phyloP scores from a whole-genome alignment of 805 yeast genomes.

The Saccharomycodes ludwigii region DNA sequence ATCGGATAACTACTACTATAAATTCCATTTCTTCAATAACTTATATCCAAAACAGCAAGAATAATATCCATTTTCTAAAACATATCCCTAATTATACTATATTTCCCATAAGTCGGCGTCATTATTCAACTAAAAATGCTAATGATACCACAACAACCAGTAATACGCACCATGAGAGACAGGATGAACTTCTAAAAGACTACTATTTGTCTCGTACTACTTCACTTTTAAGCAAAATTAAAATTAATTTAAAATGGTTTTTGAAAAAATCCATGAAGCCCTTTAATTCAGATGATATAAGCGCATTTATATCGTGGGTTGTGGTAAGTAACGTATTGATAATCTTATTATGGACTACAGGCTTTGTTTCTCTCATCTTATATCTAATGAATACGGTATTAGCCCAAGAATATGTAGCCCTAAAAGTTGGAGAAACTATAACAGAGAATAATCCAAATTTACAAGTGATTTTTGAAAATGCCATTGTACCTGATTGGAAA shows the following conservation, averaged over 20 bases:
- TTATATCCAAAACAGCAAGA: too few species aligned
- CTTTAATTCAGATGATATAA: constrained; percentile 81
- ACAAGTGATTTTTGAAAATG: constrained; percentile 81
- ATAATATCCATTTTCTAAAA: too few species aligned
- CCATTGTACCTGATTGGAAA: constrained; percentile 89
- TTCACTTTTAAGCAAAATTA: constrained; percentile 27
- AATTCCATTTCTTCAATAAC: too few species aligned
- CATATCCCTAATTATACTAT: too few species aligned
- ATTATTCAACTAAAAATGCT: too few species aligned
- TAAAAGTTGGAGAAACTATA: constrained; percentile 66
- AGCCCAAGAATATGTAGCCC: constrained; percentile 68
- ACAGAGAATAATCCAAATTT: constrained; percentile 66
- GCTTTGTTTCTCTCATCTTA: constrained; percentile 72
- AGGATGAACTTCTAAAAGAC: too few species aligned
- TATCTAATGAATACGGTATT: constrained; percentile 50
- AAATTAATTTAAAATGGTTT: constrained; percentile 55
- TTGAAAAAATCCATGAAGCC: constrained; percentile 69
- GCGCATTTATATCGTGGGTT: constrained; percentile 87
- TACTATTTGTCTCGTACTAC: constrained; percentile 33
- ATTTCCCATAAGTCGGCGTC: too few species aligned
- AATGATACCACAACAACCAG: too few species aligned
- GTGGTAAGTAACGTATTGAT: constrained; percentile 76
- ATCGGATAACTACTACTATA: too few species aligned
- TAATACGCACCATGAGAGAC: too few species aligned
- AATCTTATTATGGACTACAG: constrained; percentile 79